phyloP scores from a whole-genome alignment of 148 eudicot species.

The Tetragonia tetragonoides region DNA sequence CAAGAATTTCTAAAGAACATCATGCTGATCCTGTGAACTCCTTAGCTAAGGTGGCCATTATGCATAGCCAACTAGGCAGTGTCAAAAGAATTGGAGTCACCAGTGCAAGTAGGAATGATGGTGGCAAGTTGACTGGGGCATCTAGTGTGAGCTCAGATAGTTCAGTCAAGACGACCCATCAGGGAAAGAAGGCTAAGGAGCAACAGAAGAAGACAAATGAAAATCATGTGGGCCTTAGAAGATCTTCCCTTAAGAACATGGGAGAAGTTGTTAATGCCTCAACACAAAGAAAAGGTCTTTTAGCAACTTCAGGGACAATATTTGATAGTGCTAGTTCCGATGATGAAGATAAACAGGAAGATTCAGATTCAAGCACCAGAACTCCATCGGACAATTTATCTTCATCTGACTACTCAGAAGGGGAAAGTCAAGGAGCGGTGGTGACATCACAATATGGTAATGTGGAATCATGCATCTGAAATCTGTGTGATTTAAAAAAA shows the following conservation, averaged over 20 bases:
- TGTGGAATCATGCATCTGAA: background rate
- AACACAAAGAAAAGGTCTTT: constrained; percentile 35
- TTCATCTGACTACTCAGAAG: constrained; percentile 49
- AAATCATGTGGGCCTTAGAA: constrained; percentile 20
- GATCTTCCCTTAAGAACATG: constrained; percentile 23
- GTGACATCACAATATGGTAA: constrained; percentile 41
- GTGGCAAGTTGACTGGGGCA: constrained; percentile 17
- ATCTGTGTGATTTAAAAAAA: background rate
- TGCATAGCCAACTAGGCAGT: background rate
- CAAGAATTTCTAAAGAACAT: constrained; percentile 20
- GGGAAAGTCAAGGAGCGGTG: constrained; percentile 36
- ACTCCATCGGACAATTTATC: constrained; percentile 49
- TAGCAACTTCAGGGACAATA: constrained; percentile 42
- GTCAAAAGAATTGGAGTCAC: constrained; percentile 2
- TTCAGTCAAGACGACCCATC: constrained; percentile 19
- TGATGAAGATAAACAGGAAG: constrained; percentile 27
- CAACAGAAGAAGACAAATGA: constrained; percentile 21
- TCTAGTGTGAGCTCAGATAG: constrained; percentile 23
- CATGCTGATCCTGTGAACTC: constrained; percentile 6
- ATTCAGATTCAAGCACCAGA: constrained; percentile 46
- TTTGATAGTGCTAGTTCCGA: constrained; percentile 58
- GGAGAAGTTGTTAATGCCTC: constrained; percentile 31
- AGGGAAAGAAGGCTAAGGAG: constrained; percentile 25
- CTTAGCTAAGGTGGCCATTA: background rate
- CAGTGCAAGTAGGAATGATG: constrained; percentile 11